Evolutionary conservation across 129 eudicot species (phyloP).

Genomic region (Rutidosis leptorrhynchoides): DNA sequence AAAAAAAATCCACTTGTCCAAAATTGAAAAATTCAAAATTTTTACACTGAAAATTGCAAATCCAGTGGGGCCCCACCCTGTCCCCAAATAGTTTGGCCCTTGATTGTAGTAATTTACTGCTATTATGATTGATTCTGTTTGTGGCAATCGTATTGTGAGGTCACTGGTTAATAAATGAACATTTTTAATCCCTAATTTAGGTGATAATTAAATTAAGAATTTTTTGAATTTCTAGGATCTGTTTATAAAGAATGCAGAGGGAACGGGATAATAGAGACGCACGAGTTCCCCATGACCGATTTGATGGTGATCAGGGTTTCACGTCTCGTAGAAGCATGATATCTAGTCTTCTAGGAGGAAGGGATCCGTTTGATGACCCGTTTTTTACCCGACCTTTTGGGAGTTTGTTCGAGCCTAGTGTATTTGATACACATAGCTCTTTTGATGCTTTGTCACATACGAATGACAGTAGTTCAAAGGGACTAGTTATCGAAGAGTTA

Average conservation of each 20-base stretch:
- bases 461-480: conserved; percentile 32
- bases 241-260: conserved; percentile 46
- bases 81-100: too few species aligned
- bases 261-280: conserved; percentile 36
- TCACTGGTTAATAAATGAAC: not conserved
- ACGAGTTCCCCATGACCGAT: conserved; percentile 16
- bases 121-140: not conserved
- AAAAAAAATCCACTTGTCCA: too few species aligned
- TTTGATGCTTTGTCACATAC: conserved; percentile 20
- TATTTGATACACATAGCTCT: conserved; percentile 27
- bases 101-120: not conserved
- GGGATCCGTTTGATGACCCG: conserved; percentile 84
- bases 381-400: conserved; percentile 60
- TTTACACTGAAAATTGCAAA: too few species aligned
- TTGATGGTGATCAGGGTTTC: conserved; percentile 40
- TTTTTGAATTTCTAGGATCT: conserved; percentile 22
- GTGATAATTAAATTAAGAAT: not conserved
- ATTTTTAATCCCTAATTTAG: not conserved
- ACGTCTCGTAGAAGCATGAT: conserved; percentile 41
- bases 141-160: not conserved
- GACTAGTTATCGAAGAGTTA: conserved; percentile 66
- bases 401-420: conserved; percentile 40
- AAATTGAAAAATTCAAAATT: too few species aligned
- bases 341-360: conserved; percentile 58
- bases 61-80: too few species aligned